Conservation (phyloP, 805 yeast species). For the Suhomyces prunicola region DNA sequence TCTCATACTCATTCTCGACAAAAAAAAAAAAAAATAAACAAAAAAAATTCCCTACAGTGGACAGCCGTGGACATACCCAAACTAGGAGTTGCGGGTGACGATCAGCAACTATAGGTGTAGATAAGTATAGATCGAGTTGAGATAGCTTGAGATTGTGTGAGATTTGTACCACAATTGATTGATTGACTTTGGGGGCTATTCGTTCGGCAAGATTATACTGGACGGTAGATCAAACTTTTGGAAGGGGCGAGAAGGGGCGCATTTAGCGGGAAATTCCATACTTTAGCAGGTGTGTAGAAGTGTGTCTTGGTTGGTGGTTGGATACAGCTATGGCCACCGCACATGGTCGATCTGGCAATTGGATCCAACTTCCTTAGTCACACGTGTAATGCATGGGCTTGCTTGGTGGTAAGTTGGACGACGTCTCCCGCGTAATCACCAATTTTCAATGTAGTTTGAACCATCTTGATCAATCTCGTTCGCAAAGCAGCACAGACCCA, state of each 20-base stretch:
- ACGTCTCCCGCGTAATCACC: not conserved
- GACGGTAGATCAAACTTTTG: not conserved
- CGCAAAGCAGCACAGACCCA: not conserved
- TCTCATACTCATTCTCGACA: not conserved
- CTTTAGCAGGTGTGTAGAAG: not conserved
- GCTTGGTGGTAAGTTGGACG: not conserved
- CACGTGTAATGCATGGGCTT: not conserved
- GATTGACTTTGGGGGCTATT: not conserved
- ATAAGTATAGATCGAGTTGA: not conserved
- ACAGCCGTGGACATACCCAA: not conserved
- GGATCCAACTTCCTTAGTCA: not conserved
- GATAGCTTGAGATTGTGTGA: not conserved
- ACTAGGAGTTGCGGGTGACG: not conserved
- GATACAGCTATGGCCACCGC: not conserved
- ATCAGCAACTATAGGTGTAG: not conserved
- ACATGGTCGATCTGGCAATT: not conserved
- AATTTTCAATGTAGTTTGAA: not conserved
- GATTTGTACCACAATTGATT: not conserved
- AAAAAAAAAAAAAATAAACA: slow-evolving; percentile 1
- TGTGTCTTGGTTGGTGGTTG: not conserved
- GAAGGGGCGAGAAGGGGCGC: not conserved
- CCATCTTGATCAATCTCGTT: not conserved
- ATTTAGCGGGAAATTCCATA: not conserved
- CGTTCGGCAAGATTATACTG: not conserved
- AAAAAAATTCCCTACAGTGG: not conserved